phyloP scores from a whole-genome alignment of 495 filamentous ascomycete species.

The Penicillium psychrofluorescens region DNA sequence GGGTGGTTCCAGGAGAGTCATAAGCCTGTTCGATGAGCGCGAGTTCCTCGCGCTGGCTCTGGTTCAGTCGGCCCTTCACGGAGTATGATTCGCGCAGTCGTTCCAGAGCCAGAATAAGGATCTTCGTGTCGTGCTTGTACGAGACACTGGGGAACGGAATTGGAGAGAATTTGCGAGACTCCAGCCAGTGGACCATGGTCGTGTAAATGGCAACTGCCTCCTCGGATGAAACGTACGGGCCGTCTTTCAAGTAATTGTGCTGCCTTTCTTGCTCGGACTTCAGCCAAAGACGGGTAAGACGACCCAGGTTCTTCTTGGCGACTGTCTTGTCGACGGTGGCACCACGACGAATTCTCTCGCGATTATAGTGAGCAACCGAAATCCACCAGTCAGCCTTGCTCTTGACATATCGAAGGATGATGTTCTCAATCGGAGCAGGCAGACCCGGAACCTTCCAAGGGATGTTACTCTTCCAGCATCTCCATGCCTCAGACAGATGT shows the following conservation, averaged over 20 bases:
- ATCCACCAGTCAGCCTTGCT: constrained; percentile 99
- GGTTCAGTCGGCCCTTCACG: constrained; percentile 93
- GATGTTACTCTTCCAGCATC: constrained; percentile 99
- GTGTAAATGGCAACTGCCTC: constrained; percentile 99
- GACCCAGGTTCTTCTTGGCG: constrained; percentile 97
- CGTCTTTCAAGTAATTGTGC: constrained; percentile 99
- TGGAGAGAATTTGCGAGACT: constrained; percentile 95
- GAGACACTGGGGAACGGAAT: constrained; percentile 99
- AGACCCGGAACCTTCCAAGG: constrained; percentile 98
- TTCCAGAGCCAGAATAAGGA: constrained; percentile 92
- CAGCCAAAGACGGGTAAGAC: constrained; percentile 90
- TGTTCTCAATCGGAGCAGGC: constrained; percentile 95
- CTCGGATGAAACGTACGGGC: constrained; percentile 96
- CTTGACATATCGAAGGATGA: constrained; percentile 97
- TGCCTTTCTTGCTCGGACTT: constrained; percentile 98
- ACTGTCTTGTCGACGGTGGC: constrained; percentile 99
- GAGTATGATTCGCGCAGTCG: constrained; percentile 93
- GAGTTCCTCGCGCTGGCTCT: constrained; percentile 95
- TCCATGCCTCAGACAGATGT: constrained; percentile 95
- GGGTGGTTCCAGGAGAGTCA: constrained; percentile 91
- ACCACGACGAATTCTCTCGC: constrained; percentile 90
- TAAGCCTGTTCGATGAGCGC: constrained; percentile 98
- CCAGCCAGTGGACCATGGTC: constrained; percentile 97
- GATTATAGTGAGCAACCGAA: constrained; percentile 96
- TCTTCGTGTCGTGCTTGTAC: constrained; percentile 99